Evolutionary conservation across 176 grass and related monocot genomes (phyloP).

Genomic region (Carex parvula): DNA sequence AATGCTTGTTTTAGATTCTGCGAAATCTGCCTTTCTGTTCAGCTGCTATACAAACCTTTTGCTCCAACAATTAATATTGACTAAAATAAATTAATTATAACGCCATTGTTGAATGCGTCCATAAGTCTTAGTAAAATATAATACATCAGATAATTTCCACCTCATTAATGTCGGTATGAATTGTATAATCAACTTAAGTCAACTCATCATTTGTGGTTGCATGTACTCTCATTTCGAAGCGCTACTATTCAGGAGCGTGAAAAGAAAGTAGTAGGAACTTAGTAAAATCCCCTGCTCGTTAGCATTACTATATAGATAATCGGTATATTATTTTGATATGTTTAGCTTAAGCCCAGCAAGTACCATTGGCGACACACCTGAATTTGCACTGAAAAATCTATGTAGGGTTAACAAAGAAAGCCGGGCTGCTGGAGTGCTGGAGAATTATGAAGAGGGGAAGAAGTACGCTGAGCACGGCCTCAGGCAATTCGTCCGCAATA

Average conservation of each 20-base stretch:
- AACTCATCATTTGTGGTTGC: background rate
- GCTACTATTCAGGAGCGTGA: background rate
- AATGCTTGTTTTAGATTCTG: background rate
- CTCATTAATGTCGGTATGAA: background rate
- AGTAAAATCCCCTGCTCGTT: background rate
- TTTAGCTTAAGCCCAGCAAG: background rate
- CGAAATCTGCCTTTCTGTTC: too few species aligned
- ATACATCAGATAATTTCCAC: background rate
- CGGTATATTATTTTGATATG: background rate
- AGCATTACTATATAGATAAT: background rate
- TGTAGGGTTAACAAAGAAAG: conserved; percentile 72
- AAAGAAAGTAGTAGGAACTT: background rate
- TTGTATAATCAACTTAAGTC: conserved; percentile 2
- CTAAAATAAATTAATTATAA: too few species aligned
- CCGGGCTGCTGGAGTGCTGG: conserved; percentile 66
- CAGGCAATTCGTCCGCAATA: conserved; percentile 50
- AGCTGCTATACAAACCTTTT: too few species aligned
- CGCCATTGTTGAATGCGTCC: too few species aligned
- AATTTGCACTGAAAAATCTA: background rate
- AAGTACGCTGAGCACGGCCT: conserved; percentile 61
- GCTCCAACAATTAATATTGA: too few species aligned
- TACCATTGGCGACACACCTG: background rate
- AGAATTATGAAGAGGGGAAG: conserved; percentile 64
- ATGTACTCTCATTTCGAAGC: background rate
- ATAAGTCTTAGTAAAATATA: background rate